These are phyloP conservation scores for Rhypophila decipiens DNA, from an alignment of 495 filamentous ascomycete species.

Conservation along the genomic window DNA sequence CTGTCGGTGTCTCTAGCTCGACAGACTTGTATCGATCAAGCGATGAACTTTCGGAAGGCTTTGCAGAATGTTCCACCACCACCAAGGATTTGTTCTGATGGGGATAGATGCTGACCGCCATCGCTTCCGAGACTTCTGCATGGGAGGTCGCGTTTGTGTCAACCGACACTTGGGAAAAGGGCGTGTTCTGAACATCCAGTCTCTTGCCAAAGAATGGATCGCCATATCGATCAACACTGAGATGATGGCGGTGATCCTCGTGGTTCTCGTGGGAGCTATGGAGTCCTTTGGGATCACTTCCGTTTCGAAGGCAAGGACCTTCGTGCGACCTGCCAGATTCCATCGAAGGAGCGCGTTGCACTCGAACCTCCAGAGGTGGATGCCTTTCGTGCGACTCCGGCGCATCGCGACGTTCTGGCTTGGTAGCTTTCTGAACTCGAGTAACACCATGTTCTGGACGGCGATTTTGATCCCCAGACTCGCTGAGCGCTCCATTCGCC, in stretches of 20 bases:
- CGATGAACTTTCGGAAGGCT: constrained; percentile 30
- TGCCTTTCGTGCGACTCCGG: background rate
- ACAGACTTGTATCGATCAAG: constrained; percentile 11
- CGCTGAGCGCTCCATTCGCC: constrained; percentile 20
- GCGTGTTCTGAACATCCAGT: constrained; percentile 47
- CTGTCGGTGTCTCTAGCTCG: constrained; percentile 18
- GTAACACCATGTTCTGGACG: background rate
- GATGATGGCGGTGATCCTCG: constrained; percentile 3
- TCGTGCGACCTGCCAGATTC: constrained; percentile 23
- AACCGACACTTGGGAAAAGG: constrained; percentile 54
- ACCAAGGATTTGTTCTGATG: constrained; percentile 82
- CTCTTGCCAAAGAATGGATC: constrained; percentile 51
- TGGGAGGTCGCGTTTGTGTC: constrained; percentile 47
- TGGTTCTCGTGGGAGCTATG: constrained; percentile 14
- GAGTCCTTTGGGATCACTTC: constrained; percentile 2
- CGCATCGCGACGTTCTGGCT: background rate
- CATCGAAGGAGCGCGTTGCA: constrained; percentile 23
- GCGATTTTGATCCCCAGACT: constrained; percentile 16
- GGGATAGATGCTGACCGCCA: constrained; percentile 73
- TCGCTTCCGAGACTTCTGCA: constrained; percentile 67
- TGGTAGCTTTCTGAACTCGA: background rate
- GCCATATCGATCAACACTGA: constrained; percentile 41
- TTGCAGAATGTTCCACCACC: constrained; percentile 63
- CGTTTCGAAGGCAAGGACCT: background rate
- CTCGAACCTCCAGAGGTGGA: constrained; percentile 6